These are phyloP conservation scores for Fusarium graminum DNA, from an alignment of 2,329 filamentous ascomycete genomes.

Conservation along the genomic window DNA sequence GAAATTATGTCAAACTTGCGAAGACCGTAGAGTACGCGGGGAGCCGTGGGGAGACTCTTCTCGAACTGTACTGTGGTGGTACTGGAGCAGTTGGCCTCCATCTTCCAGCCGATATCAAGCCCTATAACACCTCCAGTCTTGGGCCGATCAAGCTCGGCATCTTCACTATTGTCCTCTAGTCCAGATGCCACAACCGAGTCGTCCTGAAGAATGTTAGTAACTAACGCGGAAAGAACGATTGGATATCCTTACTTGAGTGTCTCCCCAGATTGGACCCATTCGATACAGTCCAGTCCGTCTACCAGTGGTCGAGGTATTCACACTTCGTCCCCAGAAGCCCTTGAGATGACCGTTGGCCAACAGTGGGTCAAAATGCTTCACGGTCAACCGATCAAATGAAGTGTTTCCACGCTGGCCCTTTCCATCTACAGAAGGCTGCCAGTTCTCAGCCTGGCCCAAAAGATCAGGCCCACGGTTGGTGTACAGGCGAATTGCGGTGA, in stretches of 20 bases:
- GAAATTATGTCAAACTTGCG: background rate
- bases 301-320: constrained; percentile 4
- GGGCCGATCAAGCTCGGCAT: background rate
- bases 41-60: background rate
- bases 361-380: constrained; percentile 3
- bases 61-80: background rate
- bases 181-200: background rate
- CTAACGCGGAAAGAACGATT: too few relatives aligned
- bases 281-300: constrained; percentile 3
- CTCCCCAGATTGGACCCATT: constrained; percentile 9
- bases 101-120: constrained; percentile 2
- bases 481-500: background rate
- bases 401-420: background rate
- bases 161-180: background rate
- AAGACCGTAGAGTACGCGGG: constrained; percentile 2
- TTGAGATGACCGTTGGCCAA: background rate
- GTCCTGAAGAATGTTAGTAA: background rate
- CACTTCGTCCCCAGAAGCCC: constrained; percentile 8
- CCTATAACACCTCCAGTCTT: background rate
- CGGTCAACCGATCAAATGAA: background rate
- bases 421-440: background rate
- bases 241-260: background rate
- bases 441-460: background rate
- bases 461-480: constrained; percentile 1
- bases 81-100: background rate